Evolutionary conservation across 495 filamentous ascomycete genomes (phyloP), one percentile per base, ranked within the genome.

Genomic region (Thermochaetoides thermophila): DNA sequence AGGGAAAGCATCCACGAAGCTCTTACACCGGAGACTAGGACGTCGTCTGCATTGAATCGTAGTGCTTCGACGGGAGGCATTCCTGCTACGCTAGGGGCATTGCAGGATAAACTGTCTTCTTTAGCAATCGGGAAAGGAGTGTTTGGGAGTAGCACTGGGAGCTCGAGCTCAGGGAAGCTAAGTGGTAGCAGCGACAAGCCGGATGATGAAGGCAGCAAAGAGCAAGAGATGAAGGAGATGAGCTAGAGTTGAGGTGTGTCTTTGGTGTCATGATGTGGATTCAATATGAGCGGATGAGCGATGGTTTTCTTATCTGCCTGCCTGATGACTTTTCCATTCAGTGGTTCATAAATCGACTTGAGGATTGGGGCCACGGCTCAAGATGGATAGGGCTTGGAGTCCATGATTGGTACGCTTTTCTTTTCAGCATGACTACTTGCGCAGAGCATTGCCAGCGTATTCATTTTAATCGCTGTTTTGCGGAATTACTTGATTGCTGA

Each of bases 31-130:
- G 55, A 51, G 9, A 16, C 34, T 4, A 45, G 45, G 27, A 43
- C 34, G 14, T 43, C 53, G 11, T 41, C 51, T 7, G 40, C 49
- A 10, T 34, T 66, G 0, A 56, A 58, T 25, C 52, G 56, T 6
- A 66, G 61, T 29, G 48, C 53, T 1, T 59, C 53, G 28, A 53
- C 63, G 11, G 52, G 60, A 12, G 59, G 55, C 15, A 45, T 58
- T 5, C 49, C 59, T 3, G 45, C 49, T 3, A 53, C 59, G 1
- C 49, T 66, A 34, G 52, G 59, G 0, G 49, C 50, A 2, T 35
- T 72, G 10, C 51, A 60, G 27, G 68, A 68, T 13, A 63, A 63
- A 20, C 61, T 72, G 17, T 49, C 57, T 1, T 57, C 57, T 1
- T 33, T 72, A 12, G 53, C 57, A n/a, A 53, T 69, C 23, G 51